Evolutionary conservation across 2,329 filamentous ascomycete species (phyloP), one percentile per base, ranked within the genome.

Genomic region (Truncatella angustata): DNA sequence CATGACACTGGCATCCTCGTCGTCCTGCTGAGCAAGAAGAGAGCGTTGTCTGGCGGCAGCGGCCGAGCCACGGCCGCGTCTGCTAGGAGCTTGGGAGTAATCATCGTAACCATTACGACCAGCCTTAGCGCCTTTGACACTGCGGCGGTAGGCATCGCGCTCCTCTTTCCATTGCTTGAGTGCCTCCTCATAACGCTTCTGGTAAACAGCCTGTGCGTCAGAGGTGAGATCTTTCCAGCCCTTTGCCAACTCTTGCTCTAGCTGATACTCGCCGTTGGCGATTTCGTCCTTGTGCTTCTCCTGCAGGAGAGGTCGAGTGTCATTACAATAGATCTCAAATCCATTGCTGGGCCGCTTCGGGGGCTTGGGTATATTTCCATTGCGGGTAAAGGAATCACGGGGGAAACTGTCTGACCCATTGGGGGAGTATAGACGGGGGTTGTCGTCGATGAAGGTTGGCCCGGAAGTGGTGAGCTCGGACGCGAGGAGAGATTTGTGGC

Each of bases 401-500:
- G 78, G 81, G 59, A 78, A 78, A 43, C 77, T 71, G 58, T 80
- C 78, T 49, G 78, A 81, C 56, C 70, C n/a, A n/a, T n/a, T 74
- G 30, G 78, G 78, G 21, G 78, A 80, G 28, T 75, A 63, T 2
- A 71, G 70, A 23, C 71, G 63, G 55, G 76, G 58, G 53, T 74
- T 75, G 60, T 80, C 73, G 66, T 72, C 76, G 61, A 75, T 74
- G 56, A 75, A 75, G 23, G 69, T 68, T 32, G 74, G 70, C 56
- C 68, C 73, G 52, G 70, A 64, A 21, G 65, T 64, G 37, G 64
- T 66, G 50, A 66, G 67, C 46, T 63, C 63, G 45, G 61, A 59
- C 57, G 79, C 78, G 61, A 66, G 63, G 56, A 80, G 81, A 69
- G 86, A 86, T 49, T 86, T 74, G 63, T 90, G 85, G 54, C 85